Evolutionary conservation across 2,329 filamentous ascomycete genomes (phyloP).

Genomic region (Penicillium sp.): DNA sequence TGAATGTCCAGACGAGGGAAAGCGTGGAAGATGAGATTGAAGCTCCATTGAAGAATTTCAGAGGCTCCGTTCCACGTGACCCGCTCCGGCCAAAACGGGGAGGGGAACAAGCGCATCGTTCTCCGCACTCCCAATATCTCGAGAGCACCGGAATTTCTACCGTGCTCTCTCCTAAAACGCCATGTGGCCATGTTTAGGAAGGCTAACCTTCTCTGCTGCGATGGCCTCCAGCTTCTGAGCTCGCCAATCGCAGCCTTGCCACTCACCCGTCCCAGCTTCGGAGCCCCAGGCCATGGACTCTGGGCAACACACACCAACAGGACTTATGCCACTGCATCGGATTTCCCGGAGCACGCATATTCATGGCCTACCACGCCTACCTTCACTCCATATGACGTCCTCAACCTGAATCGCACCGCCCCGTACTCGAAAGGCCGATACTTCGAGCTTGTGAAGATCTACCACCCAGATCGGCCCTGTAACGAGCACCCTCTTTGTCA

Average conservation of each 20-base stretch:
- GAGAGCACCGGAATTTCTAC: conserved; percentile 13
- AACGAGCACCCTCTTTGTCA: conserved; percentile 44
- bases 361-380: conserved; percentile 45
- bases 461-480: conserved; percentile 76
- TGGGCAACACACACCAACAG: conserved; percentile 12
- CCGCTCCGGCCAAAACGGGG: conserved; percentile 4
- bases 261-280: conserved; percentile 26
- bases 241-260: conserved; percentile 21
- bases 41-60: background rate
- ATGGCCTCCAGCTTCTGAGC: conserved; percentile 37
- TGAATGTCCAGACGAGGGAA: background rate
- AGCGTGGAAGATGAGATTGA: background rate
- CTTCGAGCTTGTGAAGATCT: conserved; percentile 90
- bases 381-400: conserved; percentile 84
- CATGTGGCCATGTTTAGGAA: conserved; percentile 51
- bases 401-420: conserved; percentile 60
- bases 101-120: conserved; percentile 1
- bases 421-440: conserved; percentile 81
- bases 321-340: conserved; percentile 37
- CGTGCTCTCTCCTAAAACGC: conserved; percentile 23
- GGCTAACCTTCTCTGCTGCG: conserved; percentile 38
- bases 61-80: conserved; percentile 19
- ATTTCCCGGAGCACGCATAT: conserved; percentile 30
- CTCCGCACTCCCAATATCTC: background rate
- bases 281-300: conserved; percentile 19